Evolutionary conservation across 768 basidiomycete genomes (phyloP).

Genomic region (Calocera cornea): DNA sequence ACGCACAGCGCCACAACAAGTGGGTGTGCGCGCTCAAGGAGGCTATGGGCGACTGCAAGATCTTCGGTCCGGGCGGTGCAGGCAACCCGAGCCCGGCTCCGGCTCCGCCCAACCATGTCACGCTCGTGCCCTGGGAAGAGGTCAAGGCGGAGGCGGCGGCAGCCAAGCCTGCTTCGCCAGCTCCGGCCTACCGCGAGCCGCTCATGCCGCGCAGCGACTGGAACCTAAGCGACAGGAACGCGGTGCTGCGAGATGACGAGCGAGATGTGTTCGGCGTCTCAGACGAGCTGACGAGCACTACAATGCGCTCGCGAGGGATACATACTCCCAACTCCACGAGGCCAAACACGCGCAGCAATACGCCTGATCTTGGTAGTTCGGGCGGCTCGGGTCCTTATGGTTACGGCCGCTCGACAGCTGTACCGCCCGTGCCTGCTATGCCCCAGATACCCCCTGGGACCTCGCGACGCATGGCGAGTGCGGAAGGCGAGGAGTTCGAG

Average conservation of each 20-base stretch:
- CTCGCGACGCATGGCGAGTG: neutral
- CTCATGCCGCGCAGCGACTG: constrained; percentile 29
- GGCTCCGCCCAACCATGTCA: constrained; percentile 46
- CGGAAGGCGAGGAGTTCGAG: constrained; percentile 2
- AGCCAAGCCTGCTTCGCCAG: constrained; percentile 21
- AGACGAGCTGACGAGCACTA: constrained; percentile 15
- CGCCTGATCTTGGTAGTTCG: neutral
- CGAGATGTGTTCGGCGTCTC: constrained; percentile 25
- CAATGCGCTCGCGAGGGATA: neutral
- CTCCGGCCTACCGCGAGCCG: constrained; percentile 19
- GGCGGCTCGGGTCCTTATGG: too few species aligned
- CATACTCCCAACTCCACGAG: neutral
- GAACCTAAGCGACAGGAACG: constrained; percentile 40
- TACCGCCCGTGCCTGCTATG: neutral
- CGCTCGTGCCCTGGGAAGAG: constrained; percentile 59
- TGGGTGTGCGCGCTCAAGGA: constrained; percentile 82
- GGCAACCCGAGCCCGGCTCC: constrained; percentile 26
- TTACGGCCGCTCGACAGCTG: neutral
- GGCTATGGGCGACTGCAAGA: constrained; percentile 50
- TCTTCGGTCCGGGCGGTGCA: constrained; percentile 38
- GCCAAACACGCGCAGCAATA: neutral
- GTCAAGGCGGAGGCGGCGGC: constrained; percentile 26
- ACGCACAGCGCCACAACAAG: constrained; percentile 75
- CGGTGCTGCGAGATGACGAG: constrained; percentile 29
- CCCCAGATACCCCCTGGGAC: neutral